Evolutionary conservation across 345 rosid species (phyloP), one percentile per base, ranked within the genome.

Genomic region (Populus simonii): DNA sequence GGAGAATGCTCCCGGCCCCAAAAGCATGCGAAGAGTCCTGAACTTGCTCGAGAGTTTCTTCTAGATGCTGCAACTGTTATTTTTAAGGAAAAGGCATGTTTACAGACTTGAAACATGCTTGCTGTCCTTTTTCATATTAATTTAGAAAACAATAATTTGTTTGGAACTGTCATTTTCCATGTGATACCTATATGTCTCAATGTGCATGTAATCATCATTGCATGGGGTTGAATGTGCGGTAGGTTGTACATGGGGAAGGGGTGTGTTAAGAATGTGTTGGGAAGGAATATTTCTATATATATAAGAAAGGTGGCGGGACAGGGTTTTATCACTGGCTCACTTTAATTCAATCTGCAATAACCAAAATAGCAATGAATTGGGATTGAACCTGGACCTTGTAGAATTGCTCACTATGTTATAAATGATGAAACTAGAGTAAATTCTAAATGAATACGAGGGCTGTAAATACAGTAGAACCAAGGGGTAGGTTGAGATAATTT

Each of bases 11-110:
- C 89, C 77, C 98, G 96, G 84, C 97, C 99, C 49, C 99, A 96
- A 82, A 92, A 96, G 87, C 99, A 96, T 81, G 99, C 97, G 66
- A 96, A 96, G 90, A 96, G 98, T 91, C 98, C 98, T 75, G 99
- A 96, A 86, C 99, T 93, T 87, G 99, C 99, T 84, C 93, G 99
- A 85, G 99, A 96, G 85, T 96, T 96, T 89, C 99, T 96, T 84
- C 89, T 96, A 43, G 99, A 96, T 89, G 96, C 98, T 47, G 98
- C 98, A 68, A 84, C 94, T 10, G 94, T 96, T 75, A 92, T 96
- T 76, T 96, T 96, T 73, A 96, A 96, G 88, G 99, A 96, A 83
- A 97, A 96, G 97, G 99, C 86, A 86, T 80, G 89, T 82, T 74
- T 66, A 66, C 35, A 45, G 39, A 49, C 51, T 78, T 74, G 61